Evolutionary conservation across 306 rosid species (phyloP), one percentile per base, ranked within the genome.

Genomic region (Vicia villosa): DNA sequence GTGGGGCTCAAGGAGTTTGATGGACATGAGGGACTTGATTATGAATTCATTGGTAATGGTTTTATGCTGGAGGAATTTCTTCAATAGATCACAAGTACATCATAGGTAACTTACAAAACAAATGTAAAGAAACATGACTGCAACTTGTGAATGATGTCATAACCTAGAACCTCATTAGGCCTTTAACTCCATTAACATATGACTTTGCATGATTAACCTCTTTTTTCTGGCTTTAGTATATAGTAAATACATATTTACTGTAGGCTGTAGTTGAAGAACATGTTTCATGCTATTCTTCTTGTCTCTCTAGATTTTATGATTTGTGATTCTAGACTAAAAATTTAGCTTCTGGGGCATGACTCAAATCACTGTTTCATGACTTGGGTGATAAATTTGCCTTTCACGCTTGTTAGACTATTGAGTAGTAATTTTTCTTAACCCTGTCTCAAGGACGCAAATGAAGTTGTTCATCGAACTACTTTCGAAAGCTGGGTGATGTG

Each of bases 1-100:
- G 66, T 84, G 73, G 92, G 87, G 30, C 83, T 87, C 12, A 72
- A 59, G 69, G 89, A 82, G 65, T 87, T 84, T 70, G 87, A 84
- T 54, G 89, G 87, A 38, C 83, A 70, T 37, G 87, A 84, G 51
- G 86, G 86, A 24, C 43, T 87, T 77, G 84, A 78, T 73, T 73
- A 64, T 2, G 89, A 73, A 42, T 75, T 75, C 58, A 41, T 69
- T 61, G 51, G 65, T 63, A 60, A 64, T 57, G 49, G 10, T 36
- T 80, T 74, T 74, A 42, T 69, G 16, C 71, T 84, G 12, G 72
- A 70, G 12, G 57, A 51, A 32, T 79, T 24, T 59, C 69, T 72
- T 54, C 57, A 21, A 36, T 63, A 26, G 24, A 38, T 80, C 10
- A 17, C 10, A 14, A 66, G 24, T 22, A 3, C 70, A 40, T 34